A percentile compares a stretch with the other conserved stretches of the same genome.
phyloP scores from a whole-genome alignment of 2,329 filamentous ascomycete species.

The Coleophoma crateriformis region DNA sequence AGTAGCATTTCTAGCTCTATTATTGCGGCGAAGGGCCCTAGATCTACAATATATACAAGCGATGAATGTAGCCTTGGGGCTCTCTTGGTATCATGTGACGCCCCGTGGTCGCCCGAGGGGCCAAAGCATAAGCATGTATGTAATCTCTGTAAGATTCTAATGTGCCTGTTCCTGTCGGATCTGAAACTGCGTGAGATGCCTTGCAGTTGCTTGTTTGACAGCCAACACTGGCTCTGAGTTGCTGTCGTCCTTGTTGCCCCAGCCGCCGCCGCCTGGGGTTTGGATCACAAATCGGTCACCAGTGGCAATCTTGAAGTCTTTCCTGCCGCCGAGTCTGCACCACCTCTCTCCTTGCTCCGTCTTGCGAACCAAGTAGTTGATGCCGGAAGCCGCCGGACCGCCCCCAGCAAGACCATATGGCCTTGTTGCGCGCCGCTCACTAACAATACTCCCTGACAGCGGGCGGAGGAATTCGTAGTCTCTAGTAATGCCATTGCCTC shows the following conservation, averaged over 20 bases:
- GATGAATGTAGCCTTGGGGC: too few species aligned
- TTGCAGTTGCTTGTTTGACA: too few species aligned
- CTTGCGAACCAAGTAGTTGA: slow-evolving; percentile 74
- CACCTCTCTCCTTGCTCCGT: slow-evolving; percentile 22
- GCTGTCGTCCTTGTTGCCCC: slow-evolving; percentile 4
- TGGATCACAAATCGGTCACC: slow-evolving; percentile 17
- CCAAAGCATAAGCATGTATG: too few species aligned
- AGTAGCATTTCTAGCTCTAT: too few species aligned
- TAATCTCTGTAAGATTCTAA: too few species aligned
- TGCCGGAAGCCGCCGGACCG: slow-evolving; percentile 66
- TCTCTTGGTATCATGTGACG: too few species aligned
- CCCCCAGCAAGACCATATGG: slow-evolving; percentile 82
- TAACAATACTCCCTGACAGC: slow-evolving; percentile 70
- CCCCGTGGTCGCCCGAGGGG: too few species aligned
- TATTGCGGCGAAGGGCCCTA: too few species aligned
- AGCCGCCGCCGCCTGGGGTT: slow-evolving; percentile 18
- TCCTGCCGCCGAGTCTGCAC: slow-evolving; percentile 17
- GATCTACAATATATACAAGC: too few species aligned
- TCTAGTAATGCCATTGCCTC: slow-evolving; percentile 68
- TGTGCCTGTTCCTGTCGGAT: too few species aligned
- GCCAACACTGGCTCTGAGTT: too few species aligned
- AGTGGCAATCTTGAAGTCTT: slow-evolving; percentile 10
- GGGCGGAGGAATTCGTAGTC: slow-evolving; percentile 76
- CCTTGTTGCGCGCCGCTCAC: slow-evolving; percentile 67
- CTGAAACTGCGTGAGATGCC: too few species aligned